Conservation (phyloP, 495 filamentous ascomycete genomes). For the Xylaria scruposa region DNA sequence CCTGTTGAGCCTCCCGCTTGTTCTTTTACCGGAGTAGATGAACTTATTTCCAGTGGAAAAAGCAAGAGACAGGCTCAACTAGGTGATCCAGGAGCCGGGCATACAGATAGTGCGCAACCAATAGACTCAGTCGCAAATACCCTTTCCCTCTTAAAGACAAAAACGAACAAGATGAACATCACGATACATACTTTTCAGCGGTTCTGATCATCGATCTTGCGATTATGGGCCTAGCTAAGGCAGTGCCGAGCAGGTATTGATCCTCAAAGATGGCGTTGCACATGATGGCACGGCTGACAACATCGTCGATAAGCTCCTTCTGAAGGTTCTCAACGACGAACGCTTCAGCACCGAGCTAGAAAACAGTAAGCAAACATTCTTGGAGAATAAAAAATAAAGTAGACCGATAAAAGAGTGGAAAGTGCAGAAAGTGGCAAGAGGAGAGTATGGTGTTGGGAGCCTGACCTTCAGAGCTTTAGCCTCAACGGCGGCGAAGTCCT, state of each 20-base stretch:
- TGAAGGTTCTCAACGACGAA: constrained; percentile 72
- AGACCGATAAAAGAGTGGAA: constrained; percentile 9
- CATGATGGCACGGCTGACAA: constrained; percentile 86
- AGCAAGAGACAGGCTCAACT: no score
- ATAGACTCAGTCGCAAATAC: constrained; percentile 5
- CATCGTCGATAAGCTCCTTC: constrained; percentile 80
- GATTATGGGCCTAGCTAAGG: constrained; percentile 87
- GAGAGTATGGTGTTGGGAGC: constrained; percentile 7
- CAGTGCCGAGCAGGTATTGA: constrained; percentile 79
- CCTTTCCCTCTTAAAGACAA: constrained; percentile 9
- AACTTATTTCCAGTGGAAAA: no score
- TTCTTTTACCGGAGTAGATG: no score
- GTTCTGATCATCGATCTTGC: constrained; percentile 60
- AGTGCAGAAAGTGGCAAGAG: constrained; percentile 10
- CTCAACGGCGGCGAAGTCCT: constrained; percentile 8
- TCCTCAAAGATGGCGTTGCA: constrained; percentile 79
- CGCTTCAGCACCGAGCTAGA: constrained; percentile 70
- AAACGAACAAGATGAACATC: constrained; percentile 59
- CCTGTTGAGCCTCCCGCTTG: no score
- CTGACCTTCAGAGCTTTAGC: constrained; percentile 14
- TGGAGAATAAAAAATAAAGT: constrained; percentile 7
- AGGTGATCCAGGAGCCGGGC: background rate
- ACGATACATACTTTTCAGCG: constrained; percentile 19
- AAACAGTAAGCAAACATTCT: constrained; percentile 56
- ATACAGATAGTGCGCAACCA: constrained; percentile 4